phyloP scores from a whole-genome alignment of 129 eudicot genomes.

The Lactuca sativa region DNA sequence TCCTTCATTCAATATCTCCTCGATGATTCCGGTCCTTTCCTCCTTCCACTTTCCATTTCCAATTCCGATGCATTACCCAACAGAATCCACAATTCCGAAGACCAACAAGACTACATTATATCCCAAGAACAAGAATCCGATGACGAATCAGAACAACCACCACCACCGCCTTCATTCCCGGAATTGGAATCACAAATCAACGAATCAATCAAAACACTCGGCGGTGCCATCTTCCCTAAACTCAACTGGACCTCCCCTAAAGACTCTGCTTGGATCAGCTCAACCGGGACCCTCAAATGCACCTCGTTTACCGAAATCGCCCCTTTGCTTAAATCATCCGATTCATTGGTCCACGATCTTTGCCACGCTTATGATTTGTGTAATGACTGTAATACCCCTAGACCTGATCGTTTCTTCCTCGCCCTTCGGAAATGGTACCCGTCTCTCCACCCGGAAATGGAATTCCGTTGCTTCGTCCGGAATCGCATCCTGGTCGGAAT shows the following conservation, averaged over 20 bases:
- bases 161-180: conserved; percentile 75
- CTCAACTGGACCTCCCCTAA: conserved; percentile 94
- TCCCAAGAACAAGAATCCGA: conserved; percentile 58
- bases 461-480: conserved; percentile 80
- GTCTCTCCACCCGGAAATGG: conserved; percentile 79
- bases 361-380: conserved; percentile 86
- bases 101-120: conserved; percentile 67
- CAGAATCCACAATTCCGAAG: conserved; percentile 79
- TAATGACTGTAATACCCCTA: conserved; percentile 37
- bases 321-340: conserved; percentile 70
- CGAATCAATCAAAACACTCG: conserved; percentile 70
- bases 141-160: conserved; percentile 64
- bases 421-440: conserved; percentile 92
- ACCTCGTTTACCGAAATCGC: conserved; percentile 70
- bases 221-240: conserved; percentile 80
- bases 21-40: conserved; percentile 71
- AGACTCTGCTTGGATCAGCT: conserved; percentile 90
- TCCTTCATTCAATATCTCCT: conserved; percentile 67
- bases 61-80: conserved; percentile 80
- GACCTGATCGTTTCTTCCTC: conserved; percentile 61
- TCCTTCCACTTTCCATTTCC: conserved; percentile 75
- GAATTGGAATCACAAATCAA: conserved; percentile 68
- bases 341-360: conserved; percentile 77
- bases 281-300: conserved; percentile 73
- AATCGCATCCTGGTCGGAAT: conserved; percentile 51